Evolutionary conservation across 129 eudicot genomes (phyloP).

Genomic region (Centrapalus pauciflorus): DNA sequence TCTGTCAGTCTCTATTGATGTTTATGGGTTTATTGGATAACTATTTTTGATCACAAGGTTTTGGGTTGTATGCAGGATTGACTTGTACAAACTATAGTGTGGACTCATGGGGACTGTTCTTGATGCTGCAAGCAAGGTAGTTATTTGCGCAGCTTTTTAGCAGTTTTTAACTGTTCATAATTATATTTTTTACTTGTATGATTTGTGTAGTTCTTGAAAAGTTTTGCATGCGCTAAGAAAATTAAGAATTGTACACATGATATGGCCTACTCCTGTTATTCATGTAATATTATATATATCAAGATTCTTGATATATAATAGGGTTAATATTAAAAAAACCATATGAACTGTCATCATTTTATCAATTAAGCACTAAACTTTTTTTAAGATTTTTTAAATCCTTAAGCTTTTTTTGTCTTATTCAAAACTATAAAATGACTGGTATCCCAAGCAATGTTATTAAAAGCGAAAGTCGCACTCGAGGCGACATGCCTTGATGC

Average conservation of each 20-base stretch:
- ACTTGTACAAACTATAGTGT: constrained; percentile 10
- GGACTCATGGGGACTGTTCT: constrained; percentile 55
- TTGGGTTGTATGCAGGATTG: constrained; percentile 32
- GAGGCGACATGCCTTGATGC: no score
- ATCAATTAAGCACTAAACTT: no score
- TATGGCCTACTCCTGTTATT: background rate
- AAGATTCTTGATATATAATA: background rate
- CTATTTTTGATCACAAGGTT: constrained; percentile 18
- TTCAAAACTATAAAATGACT: background rate
- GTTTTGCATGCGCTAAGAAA: background rate
- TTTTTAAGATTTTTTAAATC: no score
- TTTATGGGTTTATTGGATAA: no score
- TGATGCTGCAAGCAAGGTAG: constrained; percentile 55
- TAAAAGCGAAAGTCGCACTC: background rate
- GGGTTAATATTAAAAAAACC: no score
- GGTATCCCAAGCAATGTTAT: background rate
- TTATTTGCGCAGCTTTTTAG: background rate
- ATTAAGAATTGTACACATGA: background rate
- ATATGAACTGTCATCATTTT: no score
- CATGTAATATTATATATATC: background rate
- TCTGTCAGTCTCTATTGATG: no score
- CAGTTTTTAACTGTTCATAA: background rate
- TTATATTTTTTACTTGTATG: background rate
- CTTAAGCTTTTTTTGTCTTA: no score
- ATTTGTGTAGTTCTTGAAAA: background rate